Percentiles rank a stretch among this genome's conserved stretches.
These are phyloP conservation scores for Stagonosporopsis tanaceti DNA, from an alignment of 2,329 filamentous ascomycete species.

Conservation along the genomic window DNA sequence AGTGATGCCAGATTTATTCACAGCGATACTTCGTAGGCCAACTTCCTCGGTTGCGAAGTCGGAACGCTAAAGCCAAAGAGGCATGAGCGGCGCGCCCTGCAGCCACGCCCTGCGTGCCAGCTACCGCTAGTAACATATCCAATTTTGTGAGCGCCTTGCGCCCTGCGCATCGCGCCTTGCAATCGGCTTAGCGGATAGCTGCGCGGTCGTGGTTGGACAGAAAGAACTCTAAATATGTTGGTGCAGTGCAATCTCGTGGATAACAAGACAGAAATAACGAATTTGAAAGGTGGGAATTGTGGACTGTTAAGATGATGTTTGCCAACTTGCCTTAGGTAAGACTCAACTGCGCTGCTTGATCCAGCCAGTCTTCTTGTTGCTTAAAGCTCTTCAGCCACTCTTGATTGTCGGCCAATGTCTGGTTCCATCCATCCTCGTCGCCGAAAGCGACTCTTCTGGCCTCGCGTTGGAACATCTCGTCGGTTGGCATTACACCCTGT, in stretches of 20 bases:
- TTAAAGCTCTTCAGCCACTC: conserved; percentile 50
- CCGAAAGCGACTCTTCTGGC: conserved; percentile 56
- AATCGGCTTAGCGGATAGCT: too few relatives aligned
- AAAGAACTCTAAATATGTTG: not conserved
- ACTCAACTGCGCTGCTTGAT: conserved; percentile 7
- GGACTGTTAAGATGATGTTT: not conserved
- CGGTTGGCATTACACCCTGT: conserved; percentile 52
- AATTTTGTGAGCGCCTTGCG: not conserved
- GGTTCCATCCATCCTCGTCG: conserved; percentile 57
- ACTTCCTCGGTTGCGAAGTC: conserved; percentile 3
- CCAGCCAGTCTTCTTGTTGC: conserved; percentile 13
- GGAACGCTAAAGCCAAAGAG: conserved; percentile 2
- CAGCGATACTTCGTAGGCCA: not conserved
- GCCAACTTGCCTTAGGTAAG: not conserved
- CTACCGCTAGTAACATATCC: too few relatives aligned
- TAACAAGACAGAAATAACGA: not conserved
- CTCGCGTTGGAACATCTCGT: conserved; percentile 58
- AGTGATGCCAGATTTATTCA: not conserved
- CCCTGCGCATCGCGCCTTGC: not conserved
- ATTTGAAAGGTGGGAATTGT: not conserved
- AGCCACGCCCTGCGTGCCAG: conserved; percentile 4
- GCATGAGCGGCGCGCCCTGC: not conserved
- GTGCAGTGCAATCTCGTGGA: not conserved
- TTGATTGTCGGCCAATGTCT: conserved; percentile 37
- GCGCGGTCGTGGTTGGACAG: too few relatives aligned